Percentiles rank a stretch among this genome's conserved stretches.
phyloP scores from a whole-genome alignment of 306 rosid genomes.

The Prunus mira region DNA sequence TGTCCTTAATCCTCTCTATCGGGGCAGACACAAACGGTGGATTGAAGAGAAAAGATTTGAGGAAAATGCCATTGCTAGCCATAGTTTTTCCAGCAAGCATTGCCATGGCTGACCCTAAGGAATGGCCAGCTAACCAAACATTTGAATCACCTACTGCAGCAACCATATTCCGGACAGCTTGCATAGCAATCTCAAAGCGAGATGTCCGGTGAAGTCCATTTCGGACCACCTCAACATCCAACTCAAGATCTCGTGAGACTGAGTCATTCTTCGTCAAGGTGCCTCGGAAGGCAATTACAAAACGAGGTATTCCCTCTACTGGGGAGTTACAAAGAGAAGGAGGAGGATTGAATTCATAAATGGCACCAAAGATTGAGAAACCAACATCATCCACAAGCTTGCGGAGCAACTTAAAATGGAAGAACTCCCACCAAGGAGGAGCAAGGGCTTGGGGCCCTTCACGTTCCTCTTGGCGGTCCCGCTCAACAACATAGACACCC shows the following conservation, averaged over 20 bases:
- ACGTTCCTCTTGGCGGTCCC: slow-evolving; percentile 72
- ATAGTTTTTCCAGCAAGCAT: slow-evolving; percentile 81
- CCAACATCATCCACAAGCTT: slow-evolving; percentile 72
- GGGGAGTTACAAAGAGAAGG: slow-evolving; percentile 34
- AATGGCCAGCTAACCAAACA: slow-evolving; percentile 89
- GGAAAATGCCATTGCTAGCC: slow-evolving; percentile 59
- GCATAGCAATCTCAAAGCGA: slow-evolving; percentile 73
- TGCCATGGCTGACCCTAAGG: slow-evolving; percentile 87
- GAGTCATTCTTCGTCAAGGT: slow-evolving; percentile 61
- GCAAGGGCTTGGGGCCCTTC: slow-evolving; percentile 64
- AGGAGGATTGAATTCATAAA: slow-evolving; percentile 77
- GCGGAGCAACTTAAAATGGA: slow-evolving; percentile 64
- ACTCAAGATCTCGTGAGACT: slow-evolving; percentile 60
- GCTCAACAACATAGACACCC: slow-evolving; percentile 76
- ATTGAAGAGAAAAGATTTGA: slow-evolving; percentile 79
- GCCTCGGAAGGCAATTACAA: slow-evolving; percentile 80
- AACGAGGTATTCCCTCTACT: slow-evolving; percentile 55
- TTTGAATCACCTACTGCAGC: slow-evolving; percentile 64
- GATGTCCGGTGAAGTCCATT: slow-evolving; percentile 74
- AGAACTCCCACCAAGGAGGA: slow-evolving; percentile 85
- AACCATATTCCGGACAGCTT: slow-evolving; percentile 67
- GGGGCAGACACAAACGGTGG: slow-evolving; percentile 85
- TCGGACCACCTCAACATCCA: slow-evolving; percentile 61
- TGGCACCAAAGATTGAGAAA: slow-evolving; percentile 73
- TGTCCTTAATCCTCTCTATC: slow-evolving; percentile 66